Conservation (phyloP, 2,329 filamentous ascomycete species). For the Xenoacremonium recifei region DNA sequence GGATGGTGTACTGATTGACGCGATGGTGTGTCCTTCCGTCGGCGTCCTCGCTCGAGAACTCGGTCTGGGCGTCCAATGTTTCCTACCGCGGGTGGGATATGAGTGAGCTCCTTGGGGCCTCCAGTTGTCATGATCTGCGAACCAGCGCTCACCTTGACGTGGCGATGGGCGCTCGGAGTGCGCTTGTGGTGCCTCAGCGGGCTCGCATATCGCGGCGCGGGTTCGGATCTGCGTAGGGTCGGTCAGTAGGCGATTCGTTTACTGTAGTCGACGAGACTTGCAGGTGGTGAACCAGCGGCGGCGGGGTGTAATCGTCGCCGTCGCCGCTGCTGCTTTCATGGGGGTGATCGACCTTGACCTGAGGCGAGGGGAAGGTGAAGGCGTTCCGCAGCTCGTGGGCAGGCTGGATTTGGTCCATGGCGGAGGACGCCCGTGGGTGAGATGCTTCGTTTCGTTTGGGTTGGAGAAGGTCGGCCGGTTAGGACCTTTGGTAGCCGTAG, state of each 20-base stretch:
- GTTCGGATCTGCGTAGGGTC: constrained; percentile 39
- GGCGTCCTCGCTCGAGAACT: constrained; percentile 80
- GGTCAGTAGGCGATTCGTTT: background rate
- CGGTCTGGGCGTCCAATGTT: constrained; percentile 85
- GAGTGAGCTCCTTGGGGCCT: background rate
- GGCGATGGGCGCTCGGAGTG: constrained; percentile 56
- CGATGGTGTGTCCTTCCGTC: constrained; percentile 79
- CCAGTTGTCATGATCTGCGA: constrained; percentile 45
- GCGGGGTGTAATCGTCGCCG: constrained; percentile 24
- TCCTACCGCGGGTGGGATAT: constrained; percentile 64
- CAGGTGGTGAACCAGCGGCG: constrained; percentile 38
- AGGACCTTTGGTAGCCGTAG: background rate
- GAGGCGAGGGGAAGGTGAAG: constrained; percentile 28
- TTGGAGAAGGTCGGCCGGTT: constrained; percentile 2
- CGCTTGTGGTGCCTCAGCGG: constrained; percentile 57
- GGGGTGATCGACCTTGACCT: constrained; percentile 30
- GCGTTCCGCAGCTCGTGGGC: constrained; percentile 18
- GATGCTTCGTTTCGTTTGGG: background rate
- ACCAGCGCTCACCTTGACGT: constrained; percentile 50
- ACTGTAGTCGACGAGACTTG: constrained; percentile 31
- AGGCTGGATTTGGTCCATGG: constrained; percentile 18
- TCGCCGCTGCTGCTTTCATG: constrained; percentile 27
- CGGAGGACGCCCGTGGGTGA: constrained; percentile 3
- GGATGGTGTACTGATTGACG: constrained; percentile 94
- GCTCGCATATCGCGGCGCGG: constrained; percentile 47